Conservation (phyloP, 805 yeast species). For the Teunomyces gatunensis region DNA sequence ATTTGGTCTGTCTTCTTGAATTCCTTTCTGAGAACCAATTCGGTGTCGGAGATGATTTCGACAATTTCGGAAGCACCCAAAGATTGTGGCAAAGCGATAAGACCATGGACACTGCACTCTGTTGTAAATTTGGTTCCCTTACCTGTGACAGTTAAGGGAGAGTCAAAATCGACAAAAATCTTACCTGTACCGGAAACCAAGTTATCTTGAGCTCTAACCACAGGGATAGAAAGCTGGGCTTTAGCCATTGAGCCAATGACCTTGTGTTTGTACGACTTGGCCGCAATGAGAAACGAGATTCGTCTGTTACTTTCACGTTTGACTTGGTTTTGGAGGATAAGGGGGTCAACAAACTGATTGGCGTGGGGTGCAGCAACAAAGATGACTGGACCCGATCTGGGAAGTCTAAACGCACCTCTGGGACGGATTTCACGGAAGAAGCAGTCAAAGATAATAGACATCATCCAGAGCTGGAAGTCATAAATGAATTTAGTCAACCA, state of each 20-base stretch:
- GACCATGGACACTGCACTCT: slow-evolving; percentile 63
- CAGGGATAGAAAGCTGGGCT: slow-evolving; percentile 83
- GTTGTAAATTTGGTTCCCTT: slow-evolving; percentile 61
- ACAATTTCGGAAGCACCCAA: slow-evolving; percentile 73
- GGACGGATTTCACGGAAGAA: slow-evolving; percentile 89
- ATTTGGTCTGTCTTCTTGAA: slow-evolving; percentile 54
- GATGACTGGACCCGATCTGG: slow-evolving; percentile 75
- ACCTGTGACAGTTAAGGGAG: slow-evolving; percentile 61
- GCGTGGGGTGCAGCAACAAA: slow-evolving; percentile 98
- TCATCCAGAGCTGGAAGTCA: slow-evolving; percentile 38
- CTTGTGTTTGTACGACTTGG: slow-evolving; percentile 59
- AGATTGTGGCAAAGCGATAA: slow-evolving; percentile 73
- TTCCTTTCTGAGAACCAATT: slow-evolving; percentile 64
- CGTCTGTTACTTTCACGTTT: slow-evolving; percentile 63
- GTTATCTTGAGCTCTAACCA: slow-evolving; percentile 87
- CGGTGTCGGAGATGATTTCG: slow-evolving; percentile 69
- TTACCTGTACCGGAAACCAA: slow-evolving; percentile 65
- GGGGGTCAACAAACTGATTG: slow-evolving; percentile 84
- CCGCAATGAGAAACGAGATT: slow-evolving; percentile 82
- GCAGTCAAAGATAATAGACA: slow-evolving; percentile 45
- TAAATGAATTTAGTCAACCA: slow-evolving; percentile 31
- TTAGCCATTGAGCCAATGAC: slow-evolving; percentile 77
- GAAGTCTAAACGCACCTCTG: slow-evolving; percentile 77
- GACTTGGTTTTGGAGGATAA: slow-evolving; percentile 80
- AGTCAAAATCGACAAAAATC: slow-evolving; percentile 52